phyloP scores from a whole-genome alignment of 768 basidiomycete species.

The Amanita phalloides region DNA sequence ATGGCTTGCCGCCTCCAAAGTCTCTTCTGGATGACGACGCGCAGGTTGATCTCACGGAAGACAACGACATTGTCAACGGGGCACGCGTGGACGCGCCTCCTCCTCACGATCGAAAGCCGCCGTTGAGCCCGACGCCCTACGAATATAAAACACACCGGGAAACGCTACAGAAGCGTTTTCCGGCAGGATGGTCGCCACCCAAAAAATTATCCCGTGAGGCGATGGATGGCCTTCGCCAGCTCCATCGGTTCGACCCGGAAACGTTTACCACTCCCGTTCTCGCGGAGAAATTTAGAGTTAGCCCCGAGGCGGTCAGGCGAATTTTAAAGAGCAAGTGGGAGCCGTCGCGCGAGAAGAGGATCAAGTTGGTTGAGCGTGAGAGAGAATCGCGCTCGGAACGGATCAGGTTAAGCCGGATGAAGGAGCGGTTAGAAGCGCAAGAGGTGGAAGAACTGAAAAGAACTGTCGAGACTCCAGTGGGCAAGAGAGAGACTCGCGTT shows the following conservation, averaged over 20 bases:
- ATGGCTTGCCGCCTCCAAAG: constrained; percentile 25
- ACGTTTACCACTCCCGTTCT: constrained; percentile 57
- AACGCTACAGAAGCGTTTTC: constrained; percentile 42
- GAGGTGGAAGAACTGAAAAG: constrained; percentile 16
- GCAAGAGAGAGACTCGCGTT: constrained; percentile 10
- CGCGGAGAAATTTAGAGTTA: constrained; percentile 70
- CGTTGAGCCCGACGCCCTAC: constrained; percentile 32
- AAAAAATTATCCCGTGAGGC: constrained; percentile 74
- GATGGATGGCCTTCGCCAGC: constrained; percentile 67
- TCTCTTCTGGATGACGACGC: constrained; percentile 40
- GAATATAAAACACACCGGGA: constrained; percentile 41
- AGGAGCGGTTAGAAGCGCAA: constrained; percentile 31
- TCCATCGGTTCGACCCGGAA: constrained; percentile 53
- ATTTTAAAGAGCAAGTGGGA: constrained; percentile 72
- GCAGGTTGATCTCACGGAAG: constrained; percentile 39
- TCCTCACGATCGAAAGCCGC: constrained; percentile 26
- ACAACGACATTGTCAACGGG: constrained; percentile 38
- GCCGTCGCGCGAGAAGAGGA: constrained; percentile 43
- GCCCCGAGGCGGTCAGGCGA: constrained; percentile 70
- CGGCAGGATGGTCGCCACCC: constrained; percentile 67
- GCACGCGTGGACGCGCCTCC: constrained; percentile 23
- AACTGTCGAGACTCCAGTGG: not conserved
- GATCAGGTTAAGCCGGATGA: constrained; percentile 25
- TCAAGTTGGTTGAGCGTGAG: constrained; percentile 39
- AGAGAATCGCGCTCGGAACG: constrained; percentile 30